phyloP scores from a whole-genome alignment of 495 filamentous ascomycete genomes.

The Podospora anserina region DNA sequence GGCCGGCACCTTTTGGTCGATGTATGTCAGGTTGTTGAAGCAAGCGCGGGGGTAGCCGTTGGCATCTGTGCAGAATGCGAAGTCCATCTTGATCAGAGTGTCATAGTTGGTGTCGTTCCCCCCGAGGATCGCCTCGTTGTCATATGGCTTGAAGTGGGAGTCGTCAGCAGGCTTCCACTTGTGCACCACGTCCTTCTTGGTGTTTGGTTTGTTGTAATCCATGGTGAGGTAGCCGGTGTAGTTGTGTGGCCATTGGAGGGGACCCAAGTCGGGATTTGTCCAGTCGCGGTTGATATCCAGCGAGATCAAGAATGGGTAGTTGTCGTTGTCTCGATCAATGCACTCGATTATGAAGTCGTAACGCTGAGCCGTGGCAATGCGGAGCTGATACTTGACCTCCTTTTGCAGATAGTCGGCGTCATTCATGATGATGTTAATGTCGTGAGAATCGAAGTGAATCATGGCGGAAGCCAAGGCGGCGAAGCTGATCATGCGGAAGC shows the following conservation, averaged over 20 bases:
- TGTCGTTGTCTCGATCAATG: constrained; percentile 38
- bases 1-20: constrained; percentile 70
- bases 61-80: constrained; percentile 58
- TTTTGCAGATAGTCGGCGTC: constrained; percentile 44
- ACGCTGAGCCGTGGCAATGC: constrained; percentile 60
- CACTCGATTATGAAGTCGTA: constrained; percentile 56
- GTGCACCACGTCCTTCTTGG: constrained; percentile 45
- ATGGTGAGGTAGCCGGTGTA: constrained; percentile 62
- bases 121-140: constrained; percentile 45
- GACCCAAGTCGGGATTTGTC: constrained; percentile 28
- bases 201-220: constrained; percentile 53
- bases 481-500: constrained; percentile 71
- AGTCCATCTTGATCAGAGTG: constrained; percentile 54
- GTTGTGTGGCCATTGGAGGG: constrained; percentile 37
- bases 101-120: constrained; percentile 38
- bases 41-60: constrained; percentile 68
- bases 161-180: constrained; percentile 64
- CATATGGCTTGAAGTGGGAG: constrained; percentile 55
- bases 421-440: constrained; percentile 58
- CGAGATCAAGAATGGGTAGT: constrained; percentile 56
- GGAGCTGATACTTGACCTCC: constrained; percentile 35
- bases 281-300: constrained; percentile 49
- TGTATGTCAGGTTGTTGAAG: constrained; percentile 74
- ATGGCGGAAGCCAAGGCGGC: constrained; percentile 59
- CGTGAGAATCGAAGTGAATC: constrained; percentile 61